Base-by-base conservation (phyloP, 495 filamentous ascomycete genomes). In the Articulospora tetracladia region DNA sequence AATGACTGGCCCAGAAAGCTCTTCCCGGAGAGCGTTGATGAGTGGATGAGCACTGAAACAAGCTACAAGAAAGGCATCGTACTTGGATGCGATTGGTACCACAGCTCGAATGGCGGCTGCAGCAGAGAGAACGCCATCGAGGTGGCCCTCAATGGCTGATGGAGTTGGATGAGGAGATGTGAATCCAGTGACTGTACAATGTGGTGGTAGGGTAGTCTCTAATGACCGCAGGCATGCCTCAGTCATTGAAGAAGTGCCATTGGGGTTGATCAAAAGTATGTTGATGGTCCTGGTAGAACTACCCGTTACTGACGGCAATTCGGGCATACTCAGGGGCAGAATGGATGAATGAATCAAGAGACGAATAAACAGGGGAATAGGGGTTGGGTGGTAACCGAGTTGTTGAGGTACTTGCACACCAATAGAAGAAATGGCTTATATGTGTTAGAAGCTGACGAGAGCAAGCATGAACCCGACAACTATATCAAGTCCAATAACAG, bases 41-140 rank as follows among this genome's bases (percentile, higher is more conserved):
- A 79, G 71, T n/a, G 78, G 71, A 63, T 81, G 77, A 54, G 75
- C 74, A 50, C 71, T 74, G 69, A 75, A 80, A 67, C 76, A 81
- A 8, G 77, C 77, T 22, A 81, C 75, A 3, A 81, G 72, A 54
- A 78, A 74, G 11, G 73, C 78, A 60, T 79, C 75, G 64, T 77
- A 78, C 4, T 66, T 60, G n/a, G 69, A 60, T 12, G 70, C 68
- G 23, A 77, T 64, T 23, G 75, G 74, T 15, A 72, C 48, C 24
- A 79, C 63, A 27, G 72, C 76, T 17, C 75, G 68, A 23, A 73
- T 55, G 6, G 70, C 60, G 4, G 72, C 72, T 0, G 76, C 76
- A 3, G 76, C 71, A 20, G 73, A 76, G 52, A 77, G 69, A 23
- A 77, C 68, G 50, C 68, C 75, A 65, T 81, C 77, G 44, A 75